Conservation (phyloP, 352 stramenopile species). For the Phytophthora europaea region DNA sequence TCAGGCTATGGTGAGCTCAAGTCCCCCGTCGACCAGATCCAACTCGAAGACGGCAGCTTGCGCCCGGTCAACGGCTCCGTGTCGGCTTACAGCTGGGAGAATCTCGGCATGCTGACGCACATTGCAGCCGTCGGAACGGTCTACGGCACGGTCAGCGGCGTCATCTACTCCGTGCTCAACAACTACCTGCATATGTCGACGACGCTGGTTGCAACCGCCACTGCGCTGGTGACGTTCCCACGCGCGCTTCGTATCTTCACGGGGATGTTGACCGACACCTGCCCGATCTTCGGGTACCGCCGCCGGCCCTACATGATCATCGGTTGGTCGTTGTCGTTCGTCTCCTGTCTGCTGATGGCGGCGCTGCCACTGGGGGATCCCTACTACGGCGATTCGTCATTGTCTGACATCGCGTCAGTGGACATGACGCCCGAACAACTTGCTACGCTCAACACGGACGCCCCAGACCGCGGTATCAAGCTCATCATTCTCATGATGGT, state of each 20-base stretch:
- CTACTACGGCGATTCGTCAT: conserved; percentile 39
- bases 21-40: conserved; percentile 2
- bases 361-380: conserved; percentile 42
- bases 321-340: conserved; percentile 47
- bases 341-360: conserved; percentile 45
- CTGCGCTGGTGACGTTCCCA: conserved; percentile 46
- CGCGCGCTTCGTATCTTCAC: conserved; percentile 57
- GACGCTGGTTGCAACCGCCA: conserved; percentile 46
- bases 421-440: conserved; percentile 38
- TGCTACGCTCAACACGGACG: conserved; percentile 39
- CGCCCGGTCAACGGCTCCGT: conserved; percentile 15
- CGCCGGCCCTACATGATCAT: conserved; percentile 79
- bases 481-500: conserved; percentile 70
- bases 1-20: conserved; percentile 12
- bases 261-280: conserved; percentile 71
- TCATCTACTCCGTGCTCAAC: conserved; percentile 57
- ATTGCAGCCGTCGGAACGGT: conserved; percentile 42
- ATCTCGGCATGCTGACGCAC: conserved; percentile 51
- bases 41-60: conserved; percentile 15
- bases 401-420: conserved; percentile 17
- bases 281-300: conserved; percentile 76
- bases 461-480: conserved; percentile 40
- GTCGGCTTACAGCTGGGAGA: conserved; percentile 21
- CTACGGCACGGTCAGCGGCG: conserved; percentile 34
- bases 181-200: conserved; percentile 60